Percentiles rank a stretch among this genome's conserved stretches.
Evolutionary conservation across 192 early-diverging fungal species (phyloP).

Genomic region (Entrophospora sp.): DNA sequence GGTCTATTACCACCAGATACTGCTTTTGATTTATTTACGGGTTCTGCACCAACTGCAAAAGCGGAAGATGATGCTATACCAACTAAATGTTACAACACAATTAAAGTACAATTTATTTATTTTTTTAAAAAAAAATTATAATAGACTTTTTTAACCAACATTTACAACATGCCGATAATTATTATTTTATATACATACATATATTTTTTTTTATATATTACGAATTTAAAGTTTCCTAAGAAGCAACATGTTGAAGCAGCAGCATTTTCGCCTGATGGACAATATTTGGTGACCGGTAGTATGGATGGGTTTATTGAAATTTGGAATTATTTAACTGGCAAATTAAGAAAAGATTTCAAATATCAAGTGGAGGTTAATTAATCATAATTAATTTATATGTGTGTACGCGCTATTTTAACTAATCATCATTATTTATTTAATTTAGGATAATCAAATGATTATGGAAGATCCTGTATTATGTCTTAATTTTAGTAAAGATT

Average conservation of each 20-base stretch:
- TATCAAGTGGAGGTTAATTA: constrained; percentile 78
- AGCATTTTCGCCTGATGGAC: constrained; percentile 76
- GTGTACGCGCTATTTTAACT: no score
- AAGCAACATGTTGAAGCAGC: constrained; percentile 72
- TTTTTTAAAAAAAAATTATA: constrained; percentile 2
- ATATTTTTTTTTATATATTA: no score
- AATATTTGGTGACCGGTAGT: constrained; percentile 78
- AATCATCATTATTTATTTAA: background rate
- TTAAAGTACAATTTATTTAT: constrained; percentile 51
- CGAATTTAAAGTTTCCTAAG: constrained; percentile 64
- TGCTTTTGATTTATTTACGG: constrained; percentile 75
- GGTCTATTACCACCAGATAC: constrained; percentile 62
- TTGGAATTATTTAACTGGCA: constrained; percentile 90
- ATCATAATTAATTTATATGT: background rate
- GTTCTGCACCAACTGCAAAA: constrained; percentile 48
- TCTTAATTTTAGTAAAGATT: constrained; percentile 69
- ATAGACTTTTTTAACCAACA: no score
- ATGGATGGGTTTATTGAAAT: constrained; percentile 94
- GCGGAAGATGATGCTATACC: constrained; percentile 69
- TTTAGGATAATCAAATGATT: constrained; percentile 75
- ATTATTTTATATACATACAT: no score
- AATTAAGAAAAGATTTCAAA: constrained; percentile 75
- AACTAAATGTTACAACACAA: constrained; percentile 59
- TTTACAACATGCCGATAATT: no score
- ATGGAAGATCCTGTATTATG: constrained; percentile 82